These are phyloP conservation scores for Floccularia luteovirens DNA, from an alignment of 768 basidiomycete species.

Conservation along the genomic window DNA sequence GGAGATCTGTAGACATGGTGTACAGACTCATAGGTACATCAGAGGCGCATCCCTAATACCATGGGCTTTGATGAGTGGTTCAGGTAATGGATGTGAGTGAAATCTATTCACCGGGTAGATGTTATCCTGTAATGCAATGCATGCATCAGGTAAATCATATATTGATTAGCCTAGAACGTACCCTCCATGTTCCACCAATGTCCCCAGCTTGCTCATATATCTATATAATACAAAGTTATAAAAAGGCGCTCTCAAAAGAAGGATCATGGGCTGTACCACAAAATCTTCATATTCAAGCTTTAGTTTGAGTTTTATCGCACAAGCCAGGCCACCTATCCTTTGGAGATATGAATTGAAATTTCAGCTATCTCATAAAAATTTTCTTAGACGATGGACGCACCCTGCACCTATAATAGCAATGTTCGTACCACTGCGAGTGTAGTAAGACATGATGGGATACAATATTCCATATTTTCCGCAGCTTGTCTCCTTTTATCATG, in stretches of 20 bases:
- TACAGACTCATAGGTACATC: slow-evolving; percentile 30
- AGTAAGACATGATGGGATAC: no score
- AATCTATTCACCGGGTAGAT: slow-evolving; percentile 18
- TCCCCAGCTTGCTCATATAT: slow-evolving; percentile 21
- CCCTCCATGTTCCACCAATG: slow-evolving; percentile 24
- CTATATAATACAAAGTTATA: slow-evolving; percentile 9
- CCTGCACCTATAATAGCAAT: slow-evolving; percentile 7
- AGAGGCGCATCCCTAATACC: slow-evolving; percentile 30
- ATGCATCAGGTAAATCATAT: neutral
- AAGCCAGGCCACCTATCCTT: slow-evolving; percentile 17
- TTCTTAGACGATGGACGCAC: slow-evolving; percentile 1
- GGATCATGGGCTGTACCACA: slow-evolving; percentile 14
- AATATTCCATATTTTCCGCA: no score
- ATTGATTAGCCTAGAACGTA: slow-evolving; percentile 7
- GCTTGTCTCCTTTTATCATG: no score
- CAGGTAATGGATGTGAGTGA: neutral
- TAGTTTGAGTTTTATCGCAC: slow-evolving; percentile 20
- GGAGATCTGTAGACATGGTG: slow-evolving; percentile 30
- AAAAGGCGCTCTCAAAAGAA: neutral
- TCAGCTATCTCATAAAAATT: neutral
- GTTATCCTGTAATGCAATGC: slow-evolving; percentile 17
- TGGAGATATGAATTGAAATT: neutral
- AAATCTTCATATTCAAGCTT: slow-evolving; percentile 20
- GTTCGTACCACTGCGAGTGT: no score
- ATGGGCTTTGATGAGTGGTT: neutral